A percentile compares a stretch with the other conserved stretches of the same genome.
Evolutionary conservation across 495 filamentous ascomycete genomes (phyloP).

Genomic region (Penicillium nucicola): DNA sequence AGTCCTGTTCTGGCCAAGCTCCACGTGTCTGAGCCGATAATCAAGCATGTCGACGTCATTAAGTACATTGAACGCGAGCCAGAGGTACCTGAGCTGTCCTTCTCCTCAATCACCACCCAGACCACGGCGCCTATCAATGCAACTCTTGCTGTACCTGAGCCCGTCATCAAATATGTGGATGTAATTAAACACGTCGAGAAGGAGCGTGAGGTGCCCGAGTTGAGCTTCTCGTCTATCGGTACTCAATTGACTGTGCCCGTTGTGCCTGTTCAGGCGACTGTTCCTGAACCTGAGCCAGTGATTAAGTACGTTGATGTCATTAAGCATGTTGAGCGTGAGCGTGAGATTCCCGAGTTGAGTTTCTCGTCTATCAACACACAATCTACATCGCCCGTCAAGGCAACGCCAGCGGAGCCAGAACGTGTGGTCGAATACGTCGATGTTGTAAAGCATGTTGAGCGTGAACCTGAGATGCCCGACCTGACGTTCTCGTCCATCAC

Average conservation of each 20-base stretch:
- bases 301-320: background rate
- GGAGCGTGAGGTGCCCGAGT: background rate
- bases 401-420: no score
- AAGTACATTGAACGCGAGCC: conserved; percentile 12
- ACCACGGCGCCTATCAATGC: conserved; percentile 28
- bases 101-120: conserved; percentile 32
- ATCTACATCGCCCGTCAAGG: conserved; percentile 2
- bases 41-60: conserved; percentile 7
- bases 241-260: background rate
- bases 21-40: conserved; percentile 1
- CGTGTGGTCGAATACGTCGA: no score
- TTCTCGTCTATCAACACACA: conserved; percentile 8
- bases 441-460: no score
- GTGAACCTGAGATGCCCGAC: conserved; percentile 13
- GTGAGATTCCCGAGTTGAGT: conserved; percentile 3
- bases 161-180: conserved; percentile 6
- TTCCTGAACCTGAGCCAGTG: conserved; percentile 11
- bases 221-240: conserved; percentile 4
- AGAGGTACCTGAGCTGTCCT: conserved; percentile 17
- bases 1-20: background rate
- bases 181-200: conserved; percentile 3
- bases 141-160: conserved; percentile 18
- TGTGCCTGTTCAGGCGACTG: conserved; percentile 1
- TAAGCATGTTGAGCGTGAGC: conserved; percentile 1
- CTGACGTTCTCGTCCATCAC: conserved; percentile 25